Evolutionary conservation across 352 stramenopile species (phyloP).

Genomic region (Elongisporangium prolatum): DNA sequence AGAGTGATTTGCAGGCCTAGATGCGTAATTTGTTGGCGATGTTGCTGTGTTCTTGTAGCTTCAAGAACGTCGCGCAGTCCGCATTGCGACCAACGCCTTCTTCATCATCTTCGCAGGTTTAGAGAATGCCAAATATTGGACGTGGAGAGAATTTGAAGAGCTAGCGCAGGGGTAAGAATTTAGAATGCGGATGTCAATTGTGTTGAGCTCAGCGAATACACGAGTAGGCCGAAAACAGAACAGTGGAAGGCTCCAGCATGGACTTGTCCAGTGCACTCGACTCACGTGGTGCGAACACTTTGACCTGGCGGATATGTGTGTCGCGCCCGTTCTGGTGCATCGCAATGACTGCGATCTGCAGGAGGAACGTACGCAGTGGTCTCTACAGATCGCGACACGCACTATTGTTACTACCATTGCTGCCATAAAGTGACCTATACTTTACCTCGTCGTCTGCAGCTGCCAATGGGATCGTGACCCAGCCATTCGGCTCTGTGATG

Average conservation of each 20-base stretch:
- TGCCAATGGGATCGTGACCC: constrained; percentile 87
- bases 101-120: not conserved
- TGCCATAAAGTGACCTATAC: not conserved
- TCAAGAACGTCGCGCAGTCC: constrained; percentile 39
- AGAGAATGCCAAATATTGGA: not conserved
- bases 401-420: not conserved
- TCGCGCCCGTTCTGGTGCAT: constrained; percentile 99
- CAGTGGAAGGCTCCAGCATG: constrained; percentile 50
- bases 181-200: not conserved
- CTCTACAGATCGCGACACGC: constrained; percentile 14
- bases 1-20: constrained; percentile 3
- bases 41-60: constrained; percentile 12
- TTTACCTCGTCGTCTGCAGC: constrained; percentile 42
- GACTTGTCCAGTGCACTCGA: constrained; percentile 41
- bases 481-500: constrained; percentile 91
- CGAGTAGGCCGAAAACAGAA: constrained; percentile 64
- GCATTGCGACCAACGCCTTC: constrained; percentile 18
- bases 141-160: not conserved
- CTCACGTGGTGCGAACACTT: constrained; percentile 85
- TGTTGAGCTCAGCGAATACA: constrained; percentile 37
- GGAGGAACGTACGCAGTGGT: constrained; percentile 90
- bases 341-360: constrained; percentile 94
- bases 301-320: constrained; percentile 94
- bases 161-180: not conserved
- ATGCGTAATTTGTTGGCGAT: not conserved